Evolutionary conservation across 768 basidiomycete genomes (phyloP).

Genomic region (Auricularia heimuer): DNA sequence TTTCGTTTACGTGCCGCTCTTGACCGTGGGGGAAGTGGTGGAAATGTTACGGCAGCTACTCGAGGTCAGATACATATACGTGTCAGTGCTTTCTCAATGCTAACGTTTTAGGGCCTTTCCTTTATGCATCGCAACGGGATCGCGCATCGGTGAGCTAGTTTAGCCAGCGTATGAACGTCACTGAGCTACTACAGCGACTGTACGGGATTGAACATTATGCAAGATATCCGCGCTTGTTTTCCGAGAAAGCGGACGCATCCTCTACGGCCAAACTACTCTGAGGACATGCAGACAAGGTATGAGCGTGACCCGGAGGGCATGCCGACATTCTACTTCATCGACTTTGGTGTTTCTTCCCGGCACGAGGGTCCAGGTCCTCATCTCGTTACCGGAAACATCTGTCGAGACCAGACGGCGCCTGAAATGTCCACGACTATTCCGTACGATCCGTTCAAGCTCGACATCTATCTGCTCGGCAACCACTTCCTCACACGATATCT

Average conservation of each 20-base stretch:
- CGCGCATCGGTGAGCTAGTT: background rate
- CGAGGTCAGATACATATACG: background rate
- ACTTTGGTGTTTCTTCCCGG: background rate
- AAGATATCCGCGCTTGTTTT: background rate
- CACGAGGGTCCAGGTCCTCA: background rate
- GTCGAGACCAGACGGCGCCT: background rate
- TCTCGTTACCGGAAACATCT: background rate
- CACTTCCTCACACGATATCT: background rate
- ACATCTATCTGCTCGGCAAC: background rate
- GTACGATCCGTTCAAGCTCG: background rate
- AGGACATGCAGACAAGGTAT: background rate
- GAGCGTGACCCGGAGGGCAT: background rate
- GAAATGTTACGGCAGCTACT: background rate
- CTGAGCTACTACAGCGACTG: background rate
- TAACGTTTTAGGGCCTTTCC: background rate
- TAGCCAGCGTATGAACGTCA: background rate
- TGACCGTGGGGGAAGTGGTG: background rate
- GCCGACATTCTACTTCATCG: background rate
- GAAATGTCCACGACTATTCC: background rate
- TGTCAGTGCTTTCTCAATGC: background rate
- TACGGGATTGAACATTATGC: background rate
- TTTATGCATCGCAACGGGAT: background rate
- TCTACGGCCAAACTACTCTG: background rate
- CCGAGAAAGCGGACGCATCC: background rate
- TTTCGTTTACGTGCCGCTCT: background rate